Evolutionary conservation across 2,329 filamentous ascomycete species (phyloP), one percentile per base, ranked within the genome.

Genomic region (Pseudogymnoascus sp.): DNA sequence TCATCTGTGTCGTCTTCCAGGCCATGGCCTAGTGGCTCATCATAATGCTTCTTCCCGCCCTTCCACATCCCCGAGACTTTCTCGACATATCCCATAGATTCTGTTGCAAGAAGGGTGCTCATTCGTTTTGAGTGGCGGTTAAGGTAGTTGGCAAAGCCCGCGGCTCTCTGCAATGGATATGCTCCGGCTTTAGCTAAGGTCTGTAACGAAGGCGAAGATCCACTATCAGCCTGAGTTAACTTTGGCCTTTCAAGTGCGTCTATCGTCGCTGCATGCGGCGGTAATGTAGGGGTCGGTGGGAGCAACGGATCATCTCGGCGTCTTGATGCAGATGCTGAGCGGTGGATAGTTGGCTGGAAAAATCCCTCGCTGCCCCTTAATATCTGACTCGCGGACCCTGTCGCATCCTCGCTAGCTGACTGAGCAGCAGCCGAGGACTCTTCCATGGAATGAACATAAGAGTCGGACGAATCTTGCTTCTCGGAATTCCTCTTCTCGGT

Each of bases 61-160:
- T 92, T 90, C 86, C 94, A 94, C 89, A 97, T 97, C 37, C 92
- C 93, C 0, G 93, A 96, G 0, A 97, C 92, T 74, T 97, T 97
- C 71, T 95, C 92, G 33, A 96, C 88, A 71, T 97, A 97, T 1
- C 91, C 92, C 87, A 96, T 96, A 0, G 93, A 95, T 73, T 97
- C 92, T 0, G 88, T 90, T 5, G 93, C 90, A 52, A 97, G 77
- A 7, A 96, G 77, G 29, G 80, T 90, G 64, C 90, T 90, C 86
- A 97, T 90, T 35, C 86, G 85, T 67, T 89, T 89, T 21, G 91
- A 88, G 21, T 89, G 86, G 62, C 82, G 87, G 70, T 89, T 90
- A 60, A 97, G 78, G 71, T 92, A 96, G 55, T 87, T 90, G 7
- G 92, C 91, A 71, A 96, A 83, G 1, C 87, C 87, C 8, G 89